Evolutionary conservation across 768 basidiomycete species (phyloP).

Genomic region (Lentinula lateritia): DNA sequence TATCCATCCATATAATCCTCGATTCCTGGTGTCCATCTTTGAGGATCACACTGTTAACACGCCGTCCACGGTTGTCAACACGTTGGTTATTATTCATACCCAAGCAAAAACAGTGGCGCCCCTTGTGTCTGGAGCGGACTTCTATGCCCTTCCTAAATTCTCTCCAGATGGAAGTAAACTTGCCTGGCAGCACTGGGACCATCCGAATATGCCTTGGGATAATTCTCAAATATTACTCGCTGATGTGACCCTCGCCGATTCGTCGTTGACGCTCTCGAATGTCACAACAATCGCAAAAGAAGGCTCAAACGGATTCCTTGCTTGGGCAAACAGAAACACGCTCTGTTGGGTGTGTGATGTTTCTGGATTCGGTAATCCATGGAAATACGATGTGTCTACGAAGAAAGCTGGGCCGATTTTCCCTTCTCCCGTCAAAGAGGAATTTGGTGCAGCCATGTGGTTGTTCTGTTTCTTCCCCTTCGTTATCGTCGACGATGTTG

Average conservation of each 20-base stretch:
- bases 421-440: slow-evolving; percentile 10
- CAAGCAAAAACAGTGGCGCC: slow-evolving; percentile 34
- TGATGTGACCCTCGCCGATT: slow-evolving; percentile 19
- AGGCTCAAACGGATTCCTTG: slow-evolving; percentile 35
- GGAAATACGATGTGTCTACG: slow-evolving; percentile 25
- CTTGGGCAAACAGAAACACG: slow-evolving; percentile 37
- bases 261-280: slow-evolving; percentile 16
- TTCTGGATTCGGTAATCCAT: slow-evolving; percentile 51
- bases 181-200: slow-evolving; percentile 53
- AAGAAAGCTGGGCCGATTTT: slow-evolving; percentile 4
- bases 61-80: slow-evolving; percentile 49
- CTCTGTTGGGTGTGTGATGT: slow-evolving; percentile 47
- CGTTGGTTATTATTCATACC: slow-evolving; percentile 52
- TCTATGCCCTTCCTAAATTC: slow-evolving; percentile 56
- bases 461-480: slow-evolving; percentile 14
- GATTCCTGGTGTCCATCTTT: slow-evolving; percentile 54
- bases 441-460: slow-evolving; percentile 19
- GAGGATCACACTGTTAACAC: slow-evolving; percentile 64
- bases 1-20: slow-evolving; percentile 45
- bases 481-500: slow-evolving; percentile 17
- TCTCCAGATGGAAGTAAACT: slow-evolving; percentile 47
- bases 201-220: slow-evolving; percentile 67
- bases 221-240: slow-evolving; percentile 39
- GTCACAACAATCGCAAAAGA: slow-evolving; percentile 32
- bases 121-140: slow-evolving; percentile 57